Conservation (phyloP, 1,139 yeast genomes). For the Candida buenavistaensis region DNA sequence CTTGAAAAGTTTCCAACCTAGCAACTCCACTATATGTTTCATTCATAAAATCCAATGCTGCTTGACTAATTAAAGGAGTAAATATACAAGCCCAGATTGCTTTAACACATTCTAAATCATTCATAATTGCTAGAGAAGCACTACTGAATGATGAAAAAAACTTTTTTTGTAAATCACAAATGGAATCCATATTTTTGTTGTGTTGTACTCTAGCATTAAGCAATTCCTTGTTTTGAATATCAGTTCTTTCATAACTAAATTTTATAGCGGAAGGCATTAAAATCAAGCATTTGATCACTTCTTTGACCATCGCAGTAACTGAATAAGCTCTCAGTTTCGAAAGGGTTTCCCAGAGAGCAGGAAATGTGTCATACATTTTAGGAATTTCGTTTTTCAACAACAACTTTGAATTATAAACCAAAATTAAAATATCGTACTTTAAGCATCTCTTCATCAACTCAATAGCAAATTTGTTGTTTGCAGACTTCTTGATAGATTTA, state of each 20-base stretch:
- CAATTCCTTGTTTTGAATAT: slow-evolving; percentile 25
- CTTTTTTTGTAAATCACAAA: slow-evolving; percentile 23
- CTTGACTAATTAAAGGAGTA: slow-evolving; percentile 60
- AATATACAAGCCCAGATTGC: slow-evolving; percentile 74
- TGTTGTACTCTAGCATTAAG: slow-evolving; percentile 30
- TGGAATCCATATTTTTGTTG: slow-evolving; percentile 27
- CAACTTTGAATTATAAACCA: slow-evolving; percentile 53
- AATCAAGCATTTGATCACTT: slow-evolving; percentile 42
- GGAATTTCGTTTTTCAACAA: slow-evolving; percentile 40
- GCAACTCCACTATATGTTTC: slow-evolving; percentile 70
- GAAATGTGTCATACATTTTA: slow-evolving; percentile 44
- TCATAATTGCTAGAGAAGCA: slow-evolving; percentile 39
- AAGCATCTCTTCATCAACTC: slow-evolving; percentile 48
- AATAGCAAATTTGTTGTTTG: slow-evolving; percentile 27
- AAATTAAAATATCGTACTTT: slow-evolving; percentile 54
- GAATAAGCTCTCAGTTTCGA: slow-evolving; percentile 31
- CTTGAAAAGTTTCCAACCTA: slow-evolving; percentile 69
- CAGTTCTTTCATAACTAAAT: slow-evolving; percentile 42
- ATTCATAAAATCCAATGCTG: slow-evolving; percentile 70
- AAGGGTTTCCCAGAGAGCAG: slow-evolving; percentile 48
- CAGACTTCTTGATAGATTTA: slow-evolving; percentile 18
- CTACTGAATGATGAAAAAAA: slow-evolving; percentile 37
- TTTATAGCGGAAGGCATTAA: too few species aligned
- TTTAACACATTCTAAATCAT: slow-evolving; percentile 26
- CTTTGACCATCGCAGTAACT: slow-evolving; percentile 38